A percentile compares a stretch with the other conserved stretches of the same genome.
These are phyloP conservation scores for Capsicum chinense DNA, from an alignment of 257 asterid genomes.

Conservation along the genomic window DNA sequence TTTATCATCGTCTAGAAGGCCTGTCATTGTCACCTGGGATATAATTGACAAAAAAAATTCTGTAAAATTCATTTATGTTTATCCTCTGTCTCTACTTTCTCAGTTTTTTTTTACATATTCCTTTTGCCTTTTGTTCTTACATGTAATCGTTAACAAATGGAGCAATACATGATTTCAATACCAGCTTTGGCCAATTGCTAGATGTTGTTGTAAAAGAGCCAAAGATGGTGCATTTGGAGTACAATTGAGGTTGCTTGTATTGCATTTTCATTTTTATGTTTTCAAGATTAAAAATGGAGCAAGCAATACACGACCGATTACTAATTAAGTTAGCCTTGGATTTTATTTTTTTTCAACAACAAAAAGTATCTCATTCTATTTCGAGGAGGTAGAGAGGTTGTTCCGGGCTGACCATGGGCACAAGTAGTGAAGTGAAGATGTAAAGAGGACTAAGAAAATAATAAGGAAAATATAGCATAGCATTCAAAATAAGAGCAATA, in stretches of 20 bases:
- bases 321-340: not conserved
- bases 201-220: not conserved
- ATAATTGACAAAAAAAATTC: not conserved
- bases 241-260: not conserved
- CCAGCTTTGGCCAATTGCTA: slow-evolving; percentile 6
- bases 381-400: too few relatives aligned
- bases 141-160: not conserved
- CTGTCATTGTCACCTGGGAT: not conserved
- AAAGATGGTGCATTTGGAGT: not conserved
- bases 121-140: slow-evolving; percentile 10
- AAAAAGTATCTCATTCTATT: too few relatives aligned
- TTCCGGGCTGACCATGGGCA: too few relatives aligned
- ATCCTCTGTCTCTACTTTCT: not conserved
- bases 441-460: too few relatives aligned
- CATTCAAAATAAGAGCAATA: too few relatives aligned
- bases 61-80: not conserved
- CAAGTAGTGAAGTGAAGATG: too few relatives aligned
- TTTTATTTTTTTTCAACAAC: not conserved
- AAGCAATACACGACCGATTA: not conserved
- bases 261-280: not conserved
- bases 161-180: not conserved
- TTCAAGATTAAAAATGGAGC: not conserved
- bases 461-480: too few relatives aligned
- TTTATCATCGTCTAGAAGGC: not conserved
- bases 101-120: not conserved